Evolutionary conservation across 345 rosid genomes (phyloP), one percentile per base, ranked within the genome.

Genomic region (Salix exigua): DNA sequence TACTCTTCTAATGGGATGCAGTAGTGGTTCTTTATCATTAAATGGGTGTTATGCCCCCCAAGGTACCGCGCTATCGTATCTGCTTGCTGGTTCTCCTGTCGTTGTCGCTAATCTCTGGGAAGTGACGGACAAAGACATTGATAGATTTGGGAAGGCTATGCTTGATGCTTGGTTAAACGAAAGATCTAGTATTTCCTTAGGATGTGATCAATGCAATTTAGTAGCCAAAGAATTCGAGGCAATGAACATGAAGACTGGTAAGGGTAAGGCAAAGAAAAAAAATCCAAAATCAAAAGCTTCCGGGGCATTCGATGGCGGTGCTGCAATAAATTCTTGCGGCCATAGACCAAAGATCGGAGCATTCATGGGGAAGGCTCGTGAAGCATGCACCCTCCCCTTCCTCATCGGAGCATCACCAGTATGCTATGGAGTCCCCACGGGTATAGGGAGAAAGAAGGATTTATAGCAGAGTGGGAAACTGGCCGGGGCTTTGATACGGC

Each of bases 381-480:
- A 92, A 62, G 91, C 87, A 21, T 93, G 98, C 81, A 86, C 75
- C 10, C 88, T 96, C 26, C 91, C 88, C 2, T 87, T 83, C 84
- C 80, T 96, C 81, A 92, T 88, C 17, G 99, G 99, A 42, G 99
- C 98, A n/a, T 82, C 99, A 0, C 99, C 99, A 0, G 99, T 94
- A 0, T 94, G 99, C 71, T 92, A 94, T 62, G 99, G 99, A 31
- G 96, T 94, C 67, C 97, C 97, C 5, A 95, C 98, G 4, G 89
- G 93, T 66, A 95, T 95, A 65, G 77, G 84, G 31, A 88, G 83
- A 75, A 93, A 88, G 83, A 72, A 75, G 72, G 84, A 73, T 76
- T 78, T 76, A 80, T 71, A 72, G 79, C 50, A 33, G 7, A n/a
- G n/a, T 21, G 11, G 6, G 12, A 19, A 50, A 23, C 42, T 73